phyloP scores from a whole-genome alignment of 2,329 filamentous ascomycete genomes.

The Diaporthe sp. region DNA sequence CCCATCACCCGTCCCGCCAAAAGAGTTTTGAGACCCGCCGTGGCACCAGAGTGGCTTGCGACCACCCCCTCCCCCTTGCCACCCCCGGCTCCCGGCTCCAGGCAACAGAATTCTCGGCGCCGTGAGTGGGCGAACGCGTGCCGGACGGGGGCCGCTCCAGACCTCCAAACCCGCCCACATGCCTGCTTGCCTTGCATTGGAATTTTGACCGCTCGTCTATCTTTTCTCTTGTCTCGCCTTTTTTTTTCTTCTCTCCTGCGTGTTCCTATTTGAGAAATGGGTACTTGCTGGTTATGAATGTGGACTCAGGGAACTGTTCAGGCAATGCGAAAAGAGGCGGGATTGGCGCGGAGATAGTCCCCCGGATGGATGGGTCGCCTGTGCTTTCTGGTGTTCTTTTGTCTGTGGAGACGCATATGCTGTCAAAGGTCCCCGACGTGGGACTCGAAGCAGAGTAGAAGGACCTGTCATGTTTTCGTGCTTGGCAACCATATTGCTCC shows the following conservation, averaged over 20 bases:
- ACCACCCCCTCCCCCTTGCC: neutral
- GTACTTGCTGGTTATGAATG: neutral
- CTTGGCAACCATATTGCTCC: too few species aligned
- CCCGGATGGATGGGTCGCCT: neutral
- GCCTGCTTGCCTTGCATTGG: neutral
- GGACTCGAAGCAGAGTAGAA: neutral
- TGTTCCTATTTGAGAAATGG: neutral
- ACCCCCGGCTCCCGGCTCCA: constrained; percentile 29
- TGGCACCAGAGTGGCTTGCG: constrained; percentile 20
- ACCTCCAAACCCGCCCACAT: constrained; percentile 22
- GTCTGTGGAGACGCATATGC: neutral
- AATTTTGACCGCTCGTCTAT: neutral
- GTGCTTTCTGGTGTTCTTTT: neutral
- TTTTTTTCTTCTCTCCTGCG: too few species aligned
- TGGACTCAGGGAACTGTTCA: neutral
- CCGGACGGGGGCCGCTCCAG: neutral
- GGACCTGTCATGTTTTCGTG: neutral
- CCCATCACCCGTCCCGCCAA: neutral
- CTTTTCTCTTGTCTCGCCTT: neutral
- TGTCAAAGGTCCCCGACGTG: neutral
- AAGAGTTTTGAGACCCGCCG: constrained; percentile 24
- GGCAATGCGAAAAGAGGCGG: neutral
- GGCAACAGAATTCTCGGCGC: constrained; percentile 35
- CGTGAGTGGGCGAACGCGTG: constrained; percentile 7
- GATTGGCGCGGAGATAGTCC: neutral